Evolutionary conservation across 2,329 filamentous ascomycete genomes (phyloP), one percentile per base, ranked within the genome.

Genomic region (Fusarium sp.): DNA sequence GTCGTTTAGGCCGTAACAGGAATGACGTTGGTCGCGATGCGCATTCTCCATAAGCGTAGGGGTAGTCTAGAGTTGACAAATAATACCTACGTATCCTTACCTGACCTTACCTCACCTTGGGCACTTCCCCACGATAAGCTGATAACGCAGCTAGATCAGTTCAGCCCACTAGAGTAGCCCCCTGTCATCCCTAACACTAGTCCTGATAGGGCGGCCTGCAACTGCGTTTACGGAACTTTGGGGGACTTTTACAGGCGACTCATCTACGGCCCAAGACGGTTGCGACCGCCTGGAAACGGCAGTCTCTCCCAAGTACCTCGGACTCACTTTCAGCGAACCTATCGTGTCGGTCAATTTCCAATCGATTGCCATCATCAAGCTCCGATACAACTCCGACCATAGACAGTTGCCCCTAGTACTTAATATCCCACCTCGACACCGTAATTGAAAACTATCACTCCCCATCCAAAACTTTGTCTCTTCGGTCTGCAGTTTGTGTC

Each of bases 301-400:
- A 60, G 72, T 71, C 59, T n/a, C 52, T 54, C 17, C 26, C 26
- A 57, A 65, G 65, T 74, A 73, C 73, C 73, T 69, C 66, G 71
- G 72, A 50, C 43, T 60, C 49, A 53, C 51, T 54, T 58, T 39
- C 20, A 60, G 48, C 63, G 55, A 52, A 42, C 58, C 61, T 70
- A 61, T 66, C 63, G 58, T 67, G 61, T 68, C 51, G 61, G 66
- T 40, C 66, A 59, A 66, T 72, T 72, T 65, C 48, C 58, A 72
- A 73, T 73, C 56, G 33, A 62, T 48, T 51, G 63, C 58, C 33
- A 56, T 56, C 45, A 68, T 46, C 20, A 17, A 43, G 49, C 69
- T 74, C 73, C 73, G 73, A 75, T 75, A 55, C 66, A 68, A 17
- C 72, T 74, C 73, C 73, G 73, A 72, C 55, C 54, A 26, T 66